Evolutionary conservation across 352 stramenopile species (phyloP).

Genomic region (Pythium periplocum): DNA sequence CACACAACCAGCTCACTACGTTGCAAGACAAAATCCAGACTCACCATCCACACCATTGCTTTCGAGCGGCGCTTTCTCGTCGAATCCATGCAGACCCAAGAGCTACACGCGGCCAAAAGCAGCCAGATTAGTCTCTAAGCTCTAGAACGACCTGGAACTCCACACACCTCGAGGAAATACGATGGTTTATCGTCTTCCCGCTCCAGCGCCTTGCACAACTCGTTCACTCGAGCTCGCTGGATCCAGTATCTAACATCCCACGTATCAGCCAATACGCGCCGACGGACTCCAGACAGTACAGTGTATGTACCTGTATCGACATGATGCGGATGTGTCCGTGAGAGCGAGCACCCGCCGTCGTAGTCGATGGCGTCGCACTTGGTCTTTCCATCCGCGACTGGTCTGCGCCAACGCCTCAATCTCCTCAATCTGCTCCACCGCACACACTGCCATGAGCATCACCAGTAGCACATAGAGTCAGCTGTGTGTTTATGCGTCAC

Average conservation of each 20-base stretch:
- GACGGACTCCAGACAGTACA: too few species aligned
- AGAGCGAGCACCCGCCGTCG: slow-evolving; percentile 7
- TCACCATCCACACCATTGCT: slow-evolving; percentile 59
- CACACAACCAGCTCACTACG: too few species aligned
- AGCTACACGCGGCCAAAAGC: slow-evolving; percentile 20
- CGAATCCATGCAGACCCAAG: slow-evolving; percentile 28
- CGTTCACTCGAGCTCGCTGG: slow-evolving; percentile 7
- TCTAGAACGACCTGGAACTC: too few species aligned
- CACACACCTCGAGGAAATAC: slow-evolving; percentile 11
- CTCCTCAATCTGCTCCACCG: slow-evolving; percentile 7
- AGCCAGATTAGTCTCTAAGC: too few species aligned
- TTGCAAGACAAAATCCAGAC: neutral
- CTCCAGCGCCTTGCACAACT: slow-evolving; percentile 24
- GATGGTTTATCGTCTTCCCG: slow-evolving; percentile 1
- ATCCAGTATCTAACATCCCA: slow-evolving; percentile 10
- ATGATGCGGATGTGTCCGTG: too few species aligned
- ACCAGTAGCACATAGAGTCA: too few species aligned
- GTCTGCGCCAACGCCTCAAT: slow-evolving; percentile 8
- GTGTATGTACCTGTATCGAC: too few species aligned
- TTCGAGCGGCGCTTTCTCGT: slow-evolving; percentile 31
- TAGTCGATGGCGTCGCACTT: slow-evolving; percentile 8
- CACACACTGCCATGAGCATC: neutral
- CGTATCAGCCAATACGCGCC: too few species aligned
- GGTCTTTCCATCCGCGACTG: neutral
- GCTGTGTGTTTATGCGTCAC: too few species aligned